These are phyloP conservation scores for Cercophora scortea DNA, from an alignment of 495 filamentous ascomycete species.

Conservation along the genomic window DNA sequence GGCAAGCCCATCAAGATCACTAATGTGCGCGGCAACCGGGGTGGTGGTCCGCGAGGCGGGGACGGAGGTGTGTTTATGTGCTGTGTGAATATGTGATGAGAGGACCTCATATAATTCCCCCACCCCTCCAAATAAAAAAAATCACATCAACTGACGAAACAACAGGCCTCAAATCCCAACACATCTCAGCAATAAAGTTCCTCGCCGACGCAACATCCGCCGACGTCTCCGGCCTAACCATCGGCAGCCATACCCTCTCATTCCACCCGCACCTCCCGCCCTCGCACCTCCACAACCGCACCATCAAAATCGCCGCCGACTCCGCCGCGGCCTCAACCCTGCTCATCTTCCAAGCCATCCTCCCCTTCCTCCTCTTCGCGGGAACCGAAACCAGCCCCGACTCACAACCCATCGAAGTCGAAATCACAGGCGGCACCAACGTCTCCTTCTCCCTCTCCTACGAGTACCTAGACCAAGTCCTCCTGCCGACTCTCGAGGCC, in stretches of 20 bases:
- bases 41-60: slow-evolving; percentile 26
- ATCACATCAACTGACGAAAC: not conserved
- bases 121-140: not conserved
- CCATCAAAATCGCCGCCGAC: slow-evolving; percentile 36
- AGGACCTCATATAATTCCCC: no score
- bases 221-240: slow-evolving; percentile 41
- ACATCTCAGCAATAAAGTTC: slow-evolving; percentile 59
- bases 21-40: slow-evolving; percentile 62
- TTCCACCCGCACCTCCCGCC: slow-evolving; percentile 40
- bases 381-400: slow-evolving; percentile 25
- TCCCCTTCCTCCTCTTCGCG: slow-evolving; percentile 67
- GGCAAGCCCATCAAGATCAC: slow-evolving; percentile 55
- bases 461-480: slow-evolving; percentile 71
- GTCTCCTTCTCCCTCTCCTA: slow-evolving; percentile 61
- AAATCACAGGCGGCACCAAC: slow-evolving; percentile 73
- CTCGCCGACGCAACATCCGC: slow-evolving; percentile 59
- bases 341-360: slow-evolving; percentile 74
- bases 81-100: not conserved
- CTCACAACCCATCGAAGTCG: slow-evolving; percentile 42
- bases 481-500: slow-evolving; percentile 59
- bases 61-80: slow-evolving; percentile 16
- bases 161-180: slow-evolving; percentile 66
- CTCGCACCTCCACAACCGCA: slow-evolving; percentile 25
- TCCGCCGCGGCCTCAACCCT: slow-evolving; percentile 45
- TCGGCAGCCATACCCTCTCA: slow-evolving; percentile 47